Conservation (phyloP, 176 grass and related monocot genomes). For the Carex pumila region DNA sequence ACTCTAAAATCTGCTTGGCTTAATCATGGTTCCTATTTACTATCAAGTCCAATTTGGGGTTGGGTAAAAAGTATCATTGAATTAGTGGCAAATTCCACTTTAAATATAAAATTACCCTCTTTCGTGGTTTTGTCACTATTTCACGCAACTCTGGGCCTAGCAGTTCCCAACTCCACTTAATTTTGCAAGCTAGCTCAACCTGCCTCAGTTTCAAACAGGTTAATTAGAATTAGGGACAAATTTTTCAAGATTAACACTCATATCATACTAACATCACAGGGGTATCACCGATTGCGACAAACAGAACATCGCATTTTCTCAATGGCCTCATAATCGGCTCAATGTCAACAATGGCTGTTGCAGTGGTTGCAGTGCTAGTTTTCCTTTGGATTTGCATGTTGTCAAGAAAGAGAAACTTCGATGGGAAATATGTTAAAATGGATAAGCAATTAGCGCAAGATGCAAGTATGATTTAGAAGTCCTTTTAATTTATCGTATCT, state of each 20-base stretch:
- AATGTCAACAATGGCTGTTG: slow-evolving; percentile 84
- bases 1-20: neutral
- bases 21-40: neutral
- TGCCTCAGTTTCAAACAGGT: neutral
- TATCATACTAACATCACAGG: slow-evolving; percentile 29
- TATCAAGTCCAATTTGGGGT: neutral
- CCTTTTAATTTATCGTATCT: neutral
- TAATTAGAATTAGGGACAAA: neutral
- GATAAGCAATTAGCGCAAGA: slow-evolving; percentile 58
- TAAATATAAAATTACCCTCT: neutral
- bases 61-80: neutral
- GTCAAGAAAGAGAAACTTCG: slow-evolving; percentile 68
- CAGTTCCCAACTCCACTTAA: neutral
- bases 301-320: slow-evolving; percentile 68
- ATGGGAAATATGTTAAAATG: slow-evolving; percentile 64
- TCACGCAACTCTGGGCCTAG: neutral
- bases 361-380: slow-evolving; percentile 54
- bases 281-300: slow-evolving; percentile 46
- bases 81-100: neutral
- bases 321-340: slow-evolving; percentile 90
- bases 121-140: neutral
- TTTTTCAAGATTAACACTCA: neutral
- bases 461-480: slow-evolving; percentile 24
- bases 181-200: neutral
- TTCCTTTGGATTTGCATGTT: slow-evolving; percentile 90